phyloP scores from a whole-genome alignment of 2,329 filamentous ascomycete genomes.

The Chalara sp. region DNA sequence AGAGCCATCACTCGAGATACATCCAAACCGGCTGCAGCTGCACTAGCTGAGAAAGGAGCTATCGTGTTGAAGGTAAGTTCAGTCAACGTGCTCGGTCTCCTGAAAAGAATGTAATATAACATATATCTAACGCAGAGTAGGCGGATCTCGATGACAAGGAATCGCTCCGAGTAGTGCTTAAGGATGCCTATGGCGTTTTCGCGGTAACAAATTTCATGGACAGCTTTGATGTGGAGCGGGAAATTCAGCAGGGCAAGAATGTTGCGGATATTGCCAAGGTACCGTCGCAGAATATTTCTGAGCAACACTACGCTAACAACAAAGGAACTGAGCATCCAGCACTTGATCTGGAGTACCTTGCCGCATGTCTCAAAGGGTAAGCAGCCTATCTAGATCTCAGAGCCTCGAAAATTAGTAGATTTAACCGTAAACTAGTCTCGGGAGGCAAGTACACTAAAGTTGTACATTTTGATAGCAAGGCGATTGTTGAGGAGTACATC shows the following conservation, averaged over 20 bases:
- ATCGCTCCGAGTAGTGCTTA: conserved; percentile 35
- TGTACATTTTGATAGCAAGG: conserved; percentile 36
- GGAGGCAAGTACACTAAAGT: conserved; percentile 34
- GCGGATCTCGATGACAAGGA: conserved; percentile 33
- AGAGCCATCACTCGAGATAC: conserved; percentile 15
- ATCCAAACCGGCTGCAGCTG: conserved; percentile 19
- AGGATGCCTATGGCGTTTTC: conserved; percentile 41
- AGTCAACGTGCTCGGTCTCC: too few relatives aligned
- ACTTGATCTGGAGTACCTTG: too few relatives aligned
- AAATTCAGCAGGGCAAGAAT: conserved; percentile 29
- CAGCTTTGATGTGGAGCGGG: conserved; percentile 19
- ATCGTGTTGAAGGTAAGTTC: conserved; percentile 22
- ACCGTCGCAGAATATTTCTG: conserved; percentile 12
- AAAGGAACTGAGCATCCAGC: too few relatives aligned
- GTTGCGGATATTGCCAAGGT: conserved; percentile 28
- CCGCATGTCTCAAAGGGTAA: too few relatives aligned
- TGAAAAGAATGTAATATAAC: too few relatives aligned
- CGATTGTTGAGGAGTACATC: conserved; percentile 26
- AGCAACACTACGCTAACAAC: too few relatives aligned
- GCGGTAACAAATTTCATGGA: conserved; percentile 33
- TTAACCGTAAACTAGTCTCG: conserved; percentile 8
- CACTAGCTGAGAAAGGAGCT: conserved; percentile 31
- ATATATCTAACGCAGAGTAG: conserved; percentile 9
- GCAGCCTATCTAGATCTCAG: too few relatives aligned
- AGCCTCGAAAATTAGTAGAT: too few relatives aligned